phyloP scores from a whole-genome alignment of 2,329 filamentous ascomycete genomes.

The Tricladium varicosporioides region DNA sequence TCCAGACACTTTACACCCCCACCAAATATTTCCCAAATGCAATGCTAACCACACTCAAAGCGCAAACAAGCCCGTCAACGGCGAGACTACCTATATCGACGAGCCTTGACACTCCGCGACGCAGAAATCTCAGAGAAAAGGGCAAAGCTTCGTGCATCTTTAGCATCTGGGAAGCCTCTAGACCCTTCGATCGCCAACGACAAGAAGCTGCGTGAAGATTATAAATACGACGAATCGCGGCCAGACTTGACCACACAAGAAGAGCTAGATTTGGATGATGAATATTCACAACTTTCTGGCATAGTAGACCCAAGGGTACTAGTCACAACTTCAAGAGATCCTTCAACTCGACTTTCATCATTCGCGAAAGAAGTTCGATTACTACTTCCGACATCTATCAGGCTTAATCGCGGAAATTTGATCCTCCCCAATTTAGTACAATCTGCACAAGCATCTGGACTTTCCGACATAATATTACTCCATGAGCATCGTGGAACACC shows the following conservation, averaged over 20 bases:
- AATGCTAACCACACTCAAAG: conserved; percentile 33
- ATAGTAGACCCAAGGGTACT: conserved; percentile 86
- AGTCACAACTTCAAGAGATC: conserved; percentile 87
- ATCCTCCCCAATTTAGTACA: conserved; percentile 82
- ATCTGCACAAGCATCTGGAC: conserved; percentile 74
- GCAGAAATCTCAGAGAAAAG: conserved; percentile 92
- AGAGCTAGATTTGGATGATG: conserved; percentile 76
- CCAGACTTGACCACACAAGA: conserved; percentile 66
- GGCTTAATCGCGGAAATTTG: conserved; percentile 87
- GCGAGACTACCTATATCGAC: conserved; percentile 86
- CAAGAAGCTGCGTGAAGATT: conserved; percentile 78
- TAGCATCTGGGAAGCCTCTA: conserved; percentile 85
- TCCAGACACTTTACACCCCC: not conserved
- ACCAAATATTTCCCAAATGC: not conserved
- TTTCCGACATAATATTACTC: conserved; percentile 82
- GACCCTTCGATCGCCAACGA: conserved; percentile 84
- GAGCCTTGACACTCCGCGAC: conserved; percentile 82
- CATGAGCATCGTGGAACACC: conserved; percentile 93
- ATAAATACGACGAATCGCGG: conserved; percentile 86
- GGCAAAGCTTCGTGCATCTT: conserved; percentile 78
- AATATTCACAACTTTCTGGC: conserved; percentile 88
- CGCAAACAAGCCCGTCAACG: conserved; percentile 76
- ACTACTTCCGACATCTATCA: conserved; percentile 78
- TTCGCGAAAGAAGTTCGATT: conserved; percentile 92
- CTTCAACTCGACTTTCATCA: conserved; percentile 77